Evolutionary conservation across 768 basidiomycete genomes (phyloP).

Genomic region (Kwoniella dendrophila): DNA sequence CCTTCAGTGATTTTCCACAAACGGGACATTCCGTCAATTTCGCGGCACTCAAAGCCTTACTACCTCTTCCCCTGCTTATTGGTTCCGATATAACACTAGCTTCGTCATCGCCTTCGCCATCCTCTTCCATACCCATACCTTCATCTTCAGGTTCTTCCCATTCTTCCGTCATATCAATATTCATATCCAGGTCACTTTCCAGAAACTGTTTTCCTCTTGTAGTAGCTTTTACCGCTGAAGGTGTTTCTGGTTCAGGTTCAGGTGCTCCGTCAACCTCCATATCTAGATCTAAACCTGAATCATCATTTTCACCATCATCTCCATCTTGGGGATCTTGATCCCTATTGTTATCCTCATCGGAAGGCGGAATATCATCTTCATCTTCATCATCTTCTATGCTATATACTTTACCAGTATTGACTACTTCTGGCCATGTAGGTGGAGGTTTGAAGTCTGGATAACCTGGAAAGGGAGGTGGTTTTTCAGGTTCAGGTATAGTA

Average conservation of each 20-base stretch:
- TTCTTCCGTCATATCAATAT: constrained; percentile 56
- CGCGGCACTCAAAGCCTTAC: constrained; percentile 14
- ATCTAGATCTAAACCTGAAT: constrained; percentile 30
- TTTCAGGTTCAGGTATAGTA: background rate
- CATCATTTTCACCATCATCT: constrained; percentile 30
- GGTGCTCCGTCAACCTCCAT: constrained; percentile 8
- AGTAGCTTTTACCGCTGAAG: background rate
- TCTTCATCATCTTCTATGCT: constrained; percentile 20
- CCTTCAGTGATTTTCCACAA: constrained; percentile 44
- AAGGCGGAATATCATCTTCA: constrained; percentile 21
- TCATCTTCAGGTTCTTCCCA: constrained; percentile 80
- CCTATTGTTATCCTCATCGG: constrained; percentile 20
- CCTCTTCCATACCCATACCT: constrained; percentile 56
- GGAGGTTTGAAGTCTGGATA: constrained; percentile 37
- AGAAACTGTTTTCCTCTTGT: background rate
- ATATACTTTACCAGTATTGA: constrained; percentile 33
- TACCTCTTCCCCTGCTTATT: constrained; percentile 18
- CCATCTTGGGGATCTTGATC: constrained; percentile 23
- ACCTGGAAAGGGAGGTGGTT: constrained; percentile 26
- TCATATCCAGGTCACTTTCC: constrained; percentile 18
- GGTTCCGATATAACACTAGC: constrained; percentile 29
- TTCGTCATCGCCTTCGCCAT: constrained; percentile 43
- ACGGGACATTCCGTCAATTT: constrained; percentile 46
- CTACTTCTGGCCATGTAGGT: constrained; percentile 43
- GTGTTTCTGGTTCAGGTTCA: constrained; percentile 21